Percentiles rank a stretch among this genome's conserved stretches.
These are phyloP conservation scores for Mangifera indica DNA, from an alignment of 345 rosid genomes.

Conservation along the genomic window DNA sequence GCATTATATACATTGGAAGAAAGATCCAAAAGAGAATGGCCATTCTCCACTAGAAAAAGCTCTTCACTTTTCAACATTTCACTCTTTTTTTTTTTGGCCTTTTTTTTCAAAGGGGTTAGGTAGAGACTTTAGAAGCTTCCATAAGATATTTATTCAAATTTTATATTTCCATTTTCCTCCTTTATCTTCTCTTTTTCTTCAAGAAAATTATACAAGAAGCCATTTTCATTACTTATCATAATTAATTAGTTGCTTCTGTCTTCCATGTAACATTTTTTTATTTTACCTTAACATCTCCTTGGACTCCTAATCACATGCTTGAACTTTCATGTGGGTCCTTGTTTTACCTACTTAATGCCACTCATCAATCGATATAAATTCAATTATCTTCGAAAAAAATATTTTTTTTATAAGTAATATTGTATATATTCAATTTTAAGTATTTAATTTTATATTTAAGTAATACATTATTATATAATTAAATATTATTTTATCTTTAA, in stretches of 20 bases:
- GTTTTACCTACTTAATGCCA: constrained; percentile 3
- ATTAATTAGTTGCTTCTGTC: constrained; percentile 9
- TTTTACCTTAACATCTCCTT: constrained; percentile 17
- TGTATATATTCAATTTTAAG: too few relatives aligned
- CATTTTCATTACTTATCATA: not conserved
- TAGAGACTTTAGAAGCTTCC: constrained; percentile 51
- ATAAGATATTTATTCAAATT: constrained; percentile 17
- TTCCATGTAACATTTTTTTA: not conserved
- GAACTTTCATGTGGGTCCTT: not conserved
- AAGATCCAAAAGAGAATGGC: constrained; percentile 20
- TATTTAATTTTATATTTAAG: too few relatives aligned
- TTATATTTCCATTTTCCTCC: not conserved
- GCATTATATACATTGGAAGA: not conserved
- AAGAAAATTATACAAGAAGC: too few relatives aligned
- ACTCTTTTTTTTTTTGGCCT: too few relatives aligned
- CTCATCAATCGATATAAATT: not conserved
- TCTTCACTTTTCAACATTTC: too few relatives aligned
- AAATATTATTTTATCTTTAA: too few relatives aligned
- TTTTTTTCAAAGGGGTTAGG: constrained; percentile 48
- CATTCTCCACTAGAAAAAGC: too few relatives aligned
- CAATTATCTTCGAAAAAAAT: too few relatives aligned
- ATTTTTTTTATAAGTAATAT: too few relatives aligned
- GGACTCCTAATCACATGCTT: constrained; percentile 39
- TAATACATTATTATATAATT: too few relatives aligned
- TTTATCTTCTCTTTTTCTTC: not conserved